Base-by-base conservation (phyloP, 768 basidiomycete species). In the Tephrocybe sp. region DNA sequence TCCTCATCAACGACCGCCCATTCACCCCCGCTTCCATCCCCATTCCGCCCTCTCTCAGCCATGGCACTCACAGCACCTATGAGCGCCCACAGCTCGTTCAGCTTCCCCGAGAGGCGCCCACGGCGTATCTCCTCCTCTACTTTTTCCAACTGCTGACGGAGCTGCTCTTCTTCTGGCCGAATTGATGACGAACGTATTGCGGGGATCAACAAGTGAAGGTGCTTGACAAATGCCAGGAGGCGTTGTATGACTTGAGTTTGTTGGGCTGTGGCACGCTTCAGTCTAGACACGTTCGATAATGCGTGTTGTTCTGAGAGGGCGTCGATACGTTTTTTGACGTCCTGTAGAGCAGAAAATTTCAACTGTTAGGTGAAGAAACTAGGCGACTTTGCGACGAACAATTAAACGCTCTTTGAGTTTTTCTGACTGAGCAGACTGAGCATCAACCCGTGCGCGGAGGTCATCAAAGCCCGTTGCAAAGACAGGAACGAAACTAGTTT, bases 1-100 rank as follows among this genome's bases (percentile, higher is more conserved):
- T 91, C 89, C 60, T 90, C 88, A 63, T 94, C 92, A 2, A 89
- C 87, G n/a, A 92, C 88, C 0, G 83, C 79, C 89, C 89, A 92
- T 59, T 84, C 87, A 7, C 77, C 74, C 2, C 52, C 66, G 1
- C 73, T 75, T 13, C 74, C 76, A 11, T 61, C 59, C 26, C 66
- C 68, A 17, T 62, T 66, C 54, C 76, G 74, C 41, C 73, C 76
- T 36, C 74, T 67, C 60, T 85, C 83, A 58, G 76, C 69, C 22
- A 80, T 76, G 7, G 86, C 83, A 39, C 78, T 78, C 14, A 92
- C 72, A 39, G 87, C 83, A 3, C 89, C 89, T 8, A 93, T 77
- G 12, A 89, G 71, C 13, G 89, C 89, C 92, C 92, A 94, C 22
- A 94, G 69, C 62, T 93, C 92, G 56, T 88, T 89, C 61, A 90